Conservation (phyloP, 441 rosid species). For the Mallotus repandus region DNA sequence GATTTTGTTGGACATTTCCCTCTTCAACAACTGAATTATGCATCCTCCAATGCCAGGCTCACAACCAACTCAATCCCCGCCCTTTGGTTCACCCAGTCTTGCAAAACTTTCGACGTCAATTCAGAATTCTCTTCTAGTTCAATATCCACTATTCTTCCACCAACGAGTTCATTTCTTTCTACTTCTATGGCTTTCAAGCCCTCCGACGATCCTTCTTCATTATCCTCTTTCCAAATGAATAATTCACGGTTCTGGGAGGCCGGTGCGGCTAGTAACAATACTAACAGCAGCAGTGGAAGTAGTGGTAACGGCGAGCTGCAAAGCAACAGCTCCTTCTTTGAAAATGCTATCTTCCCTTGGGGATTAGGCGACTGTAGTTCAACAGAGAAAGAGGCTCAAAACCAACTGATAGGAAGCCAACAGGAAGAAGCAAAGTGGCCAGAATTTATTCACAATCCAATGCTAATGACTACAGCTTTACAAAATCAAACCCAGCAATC, state of each 20-base stretch:
- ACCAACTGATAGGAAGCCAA: conserved; percentile 33
- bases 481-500: conserved; percentile 49
- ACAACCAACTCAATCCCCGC: conserved; percentile 33
- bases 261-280: conserved; percentile 28
- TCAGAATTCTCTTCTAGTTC: conserved; percentile 43
- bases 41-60: conserved; percentile 41
- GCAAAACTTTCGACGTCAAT: conserved; percentile 37
- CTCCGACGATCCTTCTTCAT: conserved; percentile 29
- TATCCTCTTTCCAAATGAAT: conserved; percentile 29
- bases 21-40: conserved; percentile 42
- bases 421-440: conserved; percentile 50
- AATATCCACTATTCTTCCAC: conserved; percentile 37
- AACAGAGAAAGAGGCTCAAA: conserved; percentile 44
- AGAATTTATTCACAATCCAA: conserved; percentile 46
- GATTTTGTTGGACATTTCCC: conserved; percentile 44
- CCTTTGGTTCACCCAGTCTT: conserved; percentile 41
- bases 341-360: conserved; percentile 47
- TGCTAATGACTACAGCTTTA: conserved; percentile 42
- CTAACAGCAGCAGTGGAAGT: conserved; percentile 36
- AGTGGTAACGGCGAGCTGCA: conserved; percentile 39
- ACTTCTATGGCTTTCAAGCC: conserved; percentile 38
- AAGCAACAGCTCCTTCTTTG: conserved; percentile 44
- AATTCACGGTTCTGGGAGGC: conserved; percentile 48
- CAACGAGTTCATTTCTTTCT: conserved; percentile 36
- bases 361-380: conserved; percentile 50